Base-by-base conservation (phyloP, 140 eudicot species). In the Erigeron philadelphicus region DNA sequence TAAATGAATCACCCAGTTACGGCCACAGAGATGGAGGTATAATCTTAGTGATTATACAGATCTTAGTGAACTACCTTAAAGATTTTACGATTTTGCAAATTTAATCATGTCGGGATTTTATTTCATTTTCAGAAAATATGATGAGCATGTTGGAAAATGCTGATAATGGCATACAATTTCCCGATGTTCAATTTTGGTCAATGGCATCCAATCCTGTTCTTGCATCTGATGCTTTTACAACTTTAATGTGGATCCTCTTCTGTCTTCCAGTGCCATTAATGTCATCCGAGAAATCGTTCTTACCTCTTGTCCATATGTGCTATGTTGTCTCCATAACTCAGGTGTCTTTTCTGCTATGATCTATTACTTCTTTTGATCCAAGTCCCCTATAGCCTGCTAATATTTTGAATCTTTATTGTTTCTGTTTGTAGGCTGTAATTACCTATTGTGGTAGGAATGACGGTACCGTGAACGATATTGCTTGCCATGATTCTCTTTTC, bases 231-330 rank as follows among this genome's bases (percentile, higher is more conserved):
- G 83, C 94, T 23, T 93, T 93, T 74, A 89, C 98, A 11, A 79
- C 98, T 55, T 79, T 93, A 58, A 93, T 93, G 98, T 93, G 96
- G 98, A 72, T 81, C 42, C 84, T 93, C 11, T 93, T 86, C 73
- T 86, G 98, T 65, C 94, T 93, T 56, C 98, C 98, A 1, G 79
- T 71, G 70, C 94, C 92, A 45, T 70, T 84, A 9, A 43, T 93
- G 81, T 72, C 89, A n/a, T 89, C 90, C 63, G 82, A 85, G 71
- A 90, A 87, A 67, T 77, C 90, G 47, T 87, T 81, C 73, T 31
- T 89, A 46, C 83, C 95, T 59, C 94, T 93, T 48, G 96, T 93
- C 25, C 96, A 93, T 68, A 70, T 85, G 71, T 87, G 87, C 78
- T 89, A 87, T 64, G 62, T 78, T 43, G 88, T 93, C 53, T 63